phyloP scores from a whole-genome alignment of 768 basidiomycete species.

The Lactifluus piperatus region DNA sequence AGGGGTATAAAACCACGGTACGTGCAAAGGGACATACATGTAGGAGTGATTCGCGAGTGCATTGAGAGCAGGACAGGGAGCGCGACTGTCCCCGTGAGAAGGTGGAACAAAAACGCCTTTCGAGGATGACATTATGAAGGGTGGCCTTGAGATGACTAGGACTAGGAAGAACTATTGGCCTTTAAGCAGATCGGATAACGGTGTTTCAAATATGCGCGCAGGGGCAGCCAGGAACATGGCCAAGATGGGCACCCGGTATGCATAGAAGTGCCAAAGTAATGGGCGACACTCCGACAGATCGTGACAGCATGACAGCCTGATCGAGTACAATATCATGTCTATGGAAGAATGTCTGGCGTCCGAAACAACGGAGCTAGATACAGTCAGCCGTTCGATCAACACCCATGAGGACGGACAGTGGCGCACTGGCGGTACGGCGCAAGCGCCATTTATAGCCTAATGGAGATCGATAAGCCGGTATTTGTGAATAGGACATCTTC shows the following conservation, averaged over 20 bases:
- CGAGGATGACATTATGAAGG: background rate
- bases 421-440: background rate
- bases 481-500: background rate
- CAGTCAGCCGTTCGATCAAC: background rate
- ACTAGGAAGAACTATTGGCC: background rate
- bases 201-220: background rate
- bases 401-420: too few species aligned
- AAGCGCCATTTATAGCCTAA: background rate
- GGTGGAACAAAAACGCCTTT: conserved; percentile 3
- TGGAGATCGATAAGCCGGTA: background rate
- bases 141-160: background rate
- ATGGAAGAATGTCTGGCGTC: background rate
- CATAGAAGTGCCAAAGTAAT: background rate
- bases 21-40: conserved; percentile 35
- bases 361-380: conserved; percentile 5
- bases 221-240: background rate
- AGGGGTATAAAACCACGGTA: background rate
- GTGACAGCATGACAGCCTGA: background rate
- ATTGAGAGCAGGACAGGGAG: conserved; percentile 68
- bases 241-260: background rate
- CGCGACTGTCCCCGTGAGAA: conserved; percentile 40
- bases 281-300: background rate
- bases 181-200: background rate
- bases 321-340: background rate
- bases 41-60: conserved; percentile 58